Percentiles rank a stretch among this genome's conserved stretches.
These are phyloP conservation scores for Phaffomyces antillensis DNA, from an alignment of 805 yeast species.

Conservation along the genomic window DNA sequence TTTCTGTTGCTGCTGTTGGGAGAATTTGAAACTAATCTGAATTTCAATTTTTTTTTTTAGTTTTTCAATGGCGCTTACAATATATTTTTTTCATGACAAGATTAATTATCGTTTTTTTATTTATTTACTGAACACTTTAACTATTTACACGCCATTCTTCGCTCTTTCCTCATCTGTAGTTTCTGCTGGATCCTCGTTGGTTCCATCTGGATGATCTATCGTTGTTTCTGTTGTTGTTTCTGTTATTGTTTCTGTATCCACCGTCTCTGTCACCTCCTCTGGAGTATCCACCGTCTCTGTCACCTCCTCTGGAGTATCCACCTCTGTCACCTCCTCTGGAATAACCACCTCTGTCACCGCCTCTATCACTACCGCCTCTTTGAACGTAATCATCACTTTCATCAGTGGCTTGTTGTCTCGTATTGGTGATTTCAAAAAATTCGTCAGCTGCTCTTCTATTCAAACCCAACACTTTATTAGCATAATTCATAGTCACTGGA, in stretches of 20 bases:
- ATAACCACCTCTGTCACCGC: neutral
- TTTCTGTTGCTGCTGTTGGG: too few species aligned
- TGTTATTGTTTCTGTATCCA: neutral
- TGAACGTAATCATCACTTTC: neutral
- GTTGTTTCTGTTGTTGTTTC: neutral
- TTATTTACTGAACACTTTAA: too few species aligned
- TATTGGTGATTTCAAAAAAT: conserved; percentile 13
- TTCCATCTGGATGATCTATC: too few species aligned
- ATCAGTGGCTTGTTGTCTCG: neutral
- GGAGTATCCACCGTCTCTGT: too few species aligned
- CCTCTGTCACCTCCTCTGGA: conserved; percentile 1
- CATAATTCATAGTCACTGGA: conserved; percentile 16
- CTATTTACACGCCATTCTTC: too few species aligned
- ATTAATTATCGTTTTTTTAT: too few species aligned
- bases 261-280: too few species aligned
- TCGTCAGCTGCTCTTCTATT: conserved; percentile 14
- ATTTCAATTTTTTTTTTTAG: too few species aligned
- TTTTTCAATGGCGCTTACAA: too few species aligned
- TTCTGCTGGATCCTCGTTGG: neutral
- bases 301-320: neutral
- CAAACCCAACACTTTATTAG: conserved; percentile 17
- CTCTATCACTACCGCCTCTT: neutral
- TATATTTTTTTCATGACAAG: too few species aligned
- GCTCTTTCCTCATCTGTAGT: too few species aligned
- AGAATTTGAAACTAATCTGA: too few species aligned